Base-by-base conservation (phyloP, 2,329 filamentous ascomycete genomes). In the Penicillium sp. region DNA sequence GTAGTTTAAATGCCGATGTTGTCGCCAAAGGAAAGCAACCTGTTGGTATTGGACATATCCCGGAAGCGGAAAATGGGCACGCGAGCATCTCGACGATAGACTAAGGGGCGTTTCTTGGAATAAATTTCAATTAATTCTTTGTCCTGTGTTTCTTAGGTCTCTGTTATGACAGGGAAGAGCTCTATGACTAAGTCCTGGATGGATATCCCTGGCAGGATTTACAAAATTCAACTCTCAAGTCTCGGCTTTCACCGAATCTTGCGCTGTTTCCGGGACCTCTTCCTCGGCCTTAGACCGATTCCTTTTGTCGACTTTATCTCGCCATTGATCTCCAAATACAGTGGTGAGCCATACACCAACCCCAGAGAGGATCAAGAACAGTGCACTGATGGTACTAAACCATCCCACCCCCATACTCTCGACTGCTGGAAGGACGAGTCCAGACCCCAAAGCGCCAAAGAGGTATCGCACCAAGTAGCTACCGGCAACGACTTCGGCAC, bases 401-500 rank as follows among this genome's bases (percentile, higher is more conserved):
- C 89, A 92, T 0, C 90, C 90, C 0, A 93, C 85, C 3, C 90
- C 90, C 51, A 94, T 87, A 29, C 72, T 75, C 56, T 91, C 77
- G n/a, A 91, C 81, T 1, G 86, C 87, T 0, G 90, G 90, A 53
- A 94, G 76, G 51, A 89, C 89, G 1, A 84, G 82, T 0, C 87
- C 89, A 2, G 85, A 88, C 0, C 84, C 88, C 4, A 83, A 73
- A 10, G 88, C 89, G 0, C 85, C 89, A 61, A 91, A 88, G 6
- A 91, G 67, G 70, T 93, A 94, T 6, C 90, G 79, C 47, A 89
- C 78, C 64, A 91, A 84, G 70, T 92, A 94, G 70, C 93, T 94
- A 0, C 88, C 88, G 0, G 89, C 88, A 40, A 90, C 84, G 3
- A 93, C 88, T 66, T 94, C 89, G 3, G 86, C 83, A 40, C 84